Evolutionary conservation across 2,329 filamentous ascomycete genomes (phyloP).

Genomic region (Ophiostoma sp.): DNA sequence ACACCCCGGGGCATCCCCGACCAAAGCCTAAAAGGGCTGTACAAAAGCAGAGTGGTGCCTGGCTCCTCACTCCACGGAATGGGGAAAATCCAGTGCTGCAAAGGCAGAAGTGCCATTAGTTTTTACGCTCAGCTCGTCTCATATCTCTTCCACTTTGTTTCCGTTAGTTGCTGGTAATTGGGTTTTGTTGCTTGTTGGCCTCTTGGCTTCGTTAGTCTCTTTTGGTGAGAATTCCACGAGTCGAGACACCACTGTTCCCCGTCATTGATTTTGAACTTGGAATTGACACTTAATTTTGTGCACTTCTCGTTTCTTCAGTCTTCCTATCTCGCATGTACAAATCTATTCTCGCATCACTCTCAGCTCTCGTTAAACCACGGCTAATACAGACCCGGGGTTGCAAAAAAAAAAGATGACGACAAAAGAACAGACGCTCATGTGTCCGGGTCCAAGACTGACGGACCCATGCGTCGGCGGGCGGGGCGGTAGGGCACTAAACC

Average conservation of each 20-base stretch:
- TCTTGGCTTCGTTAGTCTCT: background rate
- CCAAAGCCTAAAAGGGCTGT: background rate
- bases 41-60: too few relatives aligned
- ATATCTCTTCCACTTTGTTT: background rate
- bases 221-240: background rate
- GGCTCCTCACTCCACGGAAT: too few relatives aligned
- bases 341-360: background rate
- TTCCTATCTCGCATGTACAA: background rate
- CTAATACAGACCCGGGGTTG: background rate
- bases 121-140: background rate
- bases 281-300: too few relatives aligned
- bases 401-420: background rate
- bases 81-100: too few relatives aligned
- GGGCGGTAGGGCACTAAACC: background rate
- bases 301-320: background rate
- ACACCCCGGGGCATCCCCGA: background rate
- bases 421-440: background rate
- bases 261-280: background rate
- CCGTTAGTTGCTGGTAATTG: background rate
- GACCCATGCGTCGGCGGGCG: background rate
- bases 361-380: background rate
- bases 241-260: background rate
- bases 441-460: background rate
- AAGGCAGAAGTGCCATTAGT: too few relatives aligned
- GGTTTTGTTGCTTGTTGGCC: background rate